These are phyloP conservation scores for Fusarium pseudoanthophilum DNA, from an alignment of 2,329 filamentous ascomycete species.

Conservation along the genomic window DNA sequence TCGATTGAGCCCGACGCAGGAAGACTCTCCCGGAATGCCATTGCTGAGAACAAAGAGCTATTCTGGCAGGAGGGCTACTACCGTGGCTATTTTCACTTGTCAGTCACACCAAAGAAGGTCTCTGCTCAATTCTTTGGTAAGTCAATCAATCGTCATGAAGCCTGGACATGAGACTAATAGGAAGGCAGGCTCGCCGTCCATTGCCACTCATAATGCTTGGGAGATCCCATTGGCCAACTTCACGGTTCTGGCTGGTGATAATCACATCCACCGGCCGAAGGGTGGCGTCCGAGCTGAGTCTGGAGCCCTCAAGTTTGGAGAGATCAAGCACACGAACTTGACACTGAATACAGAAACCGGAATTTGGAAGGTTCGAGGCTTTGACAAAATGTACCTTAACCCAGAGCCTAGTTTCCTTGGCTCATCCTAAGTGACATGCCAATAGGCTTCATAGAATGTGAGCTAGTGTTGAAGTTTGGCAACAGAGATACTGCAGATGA, in stretches of 20 bases:
- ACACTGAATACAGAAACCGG: background rate
- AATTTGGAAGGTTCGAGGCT: background rate
- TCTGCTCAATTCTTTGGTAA: constrained; percentile 3
- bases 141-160: background rate
- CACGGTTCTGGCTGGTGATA: background rate
- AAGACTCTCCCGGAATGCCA: background rate
- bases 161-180: rapidly evolving
- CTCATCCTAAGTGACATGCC: background rate
- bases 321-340: background rate
- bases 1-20: background rate
- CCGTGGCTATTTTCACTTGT: background rate
- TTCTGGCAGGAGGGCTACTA: background rate
- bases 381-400: constrained; percentile 1
- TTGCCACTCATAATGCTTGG: background rate
- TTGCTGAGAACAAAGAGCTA: background rate
- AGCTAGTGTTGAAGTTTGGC: rapidly evolving
- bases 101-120: background rate
- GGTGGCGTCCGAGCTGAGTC: background rate
- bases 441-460: rapidly evolving
- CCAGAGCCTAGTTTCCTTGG: background rate
- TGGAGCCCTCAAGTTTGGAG: background rate
- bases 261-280: background rate
- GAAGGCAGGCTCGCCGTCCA: background rate
- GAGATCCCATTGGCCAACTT: background rate
- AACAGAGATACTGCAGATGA: too few relatives aligned